A percentile compares a stretch with the other conserved stretches of the same genome.
Conservation (phyloP, 164 flowering plant species). For the Cinnamomum chago region DNA sequence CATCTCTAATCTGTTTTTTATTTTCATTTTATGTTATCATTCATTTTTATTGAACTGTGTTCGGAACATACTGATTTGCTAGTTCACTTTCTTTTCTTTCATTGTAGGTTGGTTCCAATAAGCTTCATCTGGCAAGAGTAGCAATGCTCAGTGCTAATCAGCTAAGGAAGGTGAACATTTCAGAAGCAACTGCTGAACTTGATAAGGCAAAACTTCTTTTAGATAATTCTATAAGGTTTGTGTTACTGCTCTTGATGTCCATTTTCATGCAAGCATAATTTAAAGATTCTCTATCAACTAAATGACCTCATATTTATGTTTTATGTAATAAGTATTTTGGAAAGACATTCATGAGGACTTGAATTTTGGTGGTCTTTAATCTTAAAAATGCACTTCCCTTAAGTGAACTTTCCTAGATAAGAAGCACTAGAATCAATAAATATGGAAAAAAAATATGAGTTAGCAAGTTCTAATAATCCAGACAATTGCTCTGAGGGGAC, state of each 20-base stretch:
- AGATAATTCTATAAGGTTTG: conserved; percentile 51
- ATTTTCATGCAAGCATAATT: neutral
- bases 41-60: neutral
- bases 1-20: neutral
- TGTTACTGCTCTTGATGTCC: neutral
- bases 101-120: conserved; percentile 60
- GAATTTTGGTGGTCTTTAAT: no score
- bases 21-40: neutral
- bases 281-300: neutral
- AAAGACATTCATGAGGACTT: neutral
- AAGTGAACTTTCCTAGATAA: no score
- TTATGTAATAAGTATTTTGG: neutral
- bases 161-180: conserved; percentile 32
- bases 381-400: no score
- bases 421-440: no score
- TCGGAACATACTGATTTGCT: neutral
- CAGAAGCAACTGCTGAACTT: conserved; percentile 53
- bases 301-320: neutral
- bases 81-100: conserved; percentile 1
- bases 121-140: conserved; percentile 65
- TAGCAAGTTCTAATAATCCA: no score
- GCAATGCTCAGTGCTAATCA: conserved; percentile 40
- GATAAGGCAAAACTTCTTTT: conserved; percentile 52
- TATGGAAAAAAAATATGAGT: no score
- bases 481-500: no score